Evolutionary conservation across 768 basidiomycete genomes (phyloP).

Genomic region (Lentinula sp.): DNA sequence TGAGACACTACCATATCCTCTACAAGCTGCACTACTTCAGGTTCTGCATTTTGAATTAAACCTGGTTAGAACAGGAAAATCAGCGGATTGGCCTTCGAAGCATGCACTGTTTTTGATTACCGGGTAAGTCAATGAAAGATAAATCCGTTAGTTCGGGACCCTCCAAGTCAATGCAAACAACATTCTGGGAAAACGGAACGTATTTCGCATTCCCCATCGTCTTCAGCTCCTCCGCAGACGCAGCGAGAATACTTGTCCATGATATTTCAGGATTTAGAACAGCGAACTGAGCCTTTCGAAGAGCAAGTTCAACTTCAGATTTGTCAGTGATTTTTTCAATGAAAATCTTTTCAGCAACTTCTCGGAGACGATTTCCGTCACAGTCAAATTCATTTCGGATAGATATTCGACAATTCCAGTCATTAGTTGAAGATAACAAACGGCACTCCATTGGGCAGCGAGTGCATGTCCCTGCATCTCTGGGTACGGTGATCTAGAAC

Average conservation of each 20-base stretch:
- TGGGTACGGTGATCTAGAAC: slow-evolving; percentile 37
- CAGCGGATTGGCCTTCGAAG: not conserved
- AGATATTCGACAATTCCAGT: slow-evolving; percentile 32
- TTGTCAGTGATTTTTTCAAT: slow-evolving; percentile 25
- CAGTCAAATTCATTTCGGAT: slow-evolving; percentile 29
- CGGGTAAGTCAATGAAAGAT: slow-evolving; percentile 34
- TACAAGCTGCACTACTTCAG: slow-evolving; percentile 35
- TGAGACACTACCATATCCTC: slow-evolving; percentile 42
- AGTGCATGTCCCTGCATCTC: slow-evolving; percentile 43
- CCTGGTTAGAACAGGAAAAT: slow-evolving; percentile 21
- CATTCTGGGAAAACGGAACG: slow-evolving; percentile 31
- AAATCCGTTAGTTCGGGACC: slow-evolving; percentile 31
- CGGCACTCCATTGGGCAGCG: slow-evolving; percentile 33
- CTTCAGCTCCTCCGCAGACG: not conserved
- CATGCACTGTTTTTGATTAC: slow-evolving; percentile 11
- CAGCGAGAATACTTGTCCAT: slow-evolving; percentile 5
- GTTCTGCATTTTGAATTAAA: slow-evolving; percentile 43
- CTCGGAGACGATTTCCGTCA: slow-evolving; percentile 18
- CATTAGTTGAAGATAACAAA: slow-evolving; percentile 15
- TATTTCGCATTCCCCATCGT: not conserved
- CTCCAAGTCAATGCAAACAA: slow-evolving; percentile 33
- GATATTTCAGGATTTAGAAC: slow-evolving; percentile 30
- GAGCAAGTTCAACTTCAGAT: slow-evolving; percentile 30
- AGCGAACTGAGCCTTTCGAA: slow-evolving; percentile 43
- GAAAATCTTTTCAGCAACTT: slow-evolving; percentile 9